Base-by-base conservation (phyloP, 768 basidiomycete genomes). In the Chalciporus pseudorubinellus region DNA sequence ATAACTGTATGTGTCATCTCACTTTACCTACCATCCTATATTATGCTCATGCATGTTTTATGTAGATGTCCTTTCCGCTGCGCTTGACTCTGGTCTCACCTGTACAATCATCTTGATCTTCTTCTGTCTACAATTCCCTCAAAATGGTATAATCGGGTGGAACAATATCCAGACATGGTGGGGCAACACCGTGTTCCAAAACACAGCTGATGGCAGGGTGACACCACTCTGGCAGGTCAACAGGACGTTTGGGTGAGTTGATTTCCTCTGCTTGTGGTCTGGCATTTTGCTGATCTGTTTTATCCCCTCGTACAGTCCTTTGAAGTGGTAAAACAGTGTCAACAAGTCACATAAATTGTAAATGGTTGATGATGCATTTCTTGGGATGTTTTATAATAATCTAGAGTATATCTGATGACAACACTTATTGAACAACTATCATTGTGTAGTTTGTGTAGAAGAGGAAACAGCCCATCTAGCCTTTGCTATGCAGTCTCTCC, bases 21-120 rank as follows among this genome's bases (percentile, higher is more conserved):
- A 4, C 10, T 24, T 22, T 3, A 13, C 39, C 20, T 6, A 24
- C 8, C 46, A 10, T 38, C 34, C 22, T 42, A 43, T 47, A 38
- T 21, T 9, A 13, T 39, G 8, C 29, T 10, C 38, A 10, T 13
- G 29, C 10, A 2, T 34, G 14, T 31, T 10, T 7, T n/a, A 2
- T 12, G 10, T 21, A 77, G 75, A 86, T 58, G 83, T 87, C 31
- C 73, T 88, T 12, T 87, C 85, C 5, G 86, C 85, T 26, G 87
- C 83, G 1, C 69, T 89, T 48, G 87, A 88, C 57, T 77, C 85
- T 3, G 87, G 87, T 26, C 77, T 86, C 18, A 84, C 87, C 0
- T 64, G 86, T 34, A 74, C 78, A 11, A 73, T 78, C 2, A 70
- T 87, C 31, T 22, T 81, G 29, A 74, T 85, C 46, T 84, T 81